phyloP scores from a whole-genome alignment of 371 early-diverging fungal species.

The Mucor racemosus region DNA sequence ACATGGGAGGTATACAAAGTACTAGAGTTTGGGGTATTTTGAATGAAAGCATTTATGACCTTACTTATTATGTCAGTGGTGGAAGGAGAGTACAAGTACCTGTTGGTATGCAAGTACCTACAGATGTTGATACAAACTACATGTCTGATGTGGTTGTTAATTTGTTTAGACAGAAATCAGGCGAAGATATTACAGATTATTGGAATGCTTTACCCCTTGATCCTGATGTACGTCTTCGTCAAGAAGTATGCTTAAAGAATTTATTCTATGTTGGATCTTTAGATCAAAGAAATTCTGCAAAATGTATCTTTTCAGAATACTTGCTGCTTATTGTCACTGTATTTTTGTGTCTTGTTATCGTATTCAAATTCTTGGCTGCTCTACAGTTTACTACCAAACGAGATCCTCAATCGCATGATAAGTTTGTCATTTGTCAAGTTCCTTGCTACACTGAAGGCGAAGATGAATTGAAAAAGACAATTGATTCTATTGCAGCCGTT shows the following conservation, averaged over 20 bases:
- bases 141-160: conserved; percentile 56
- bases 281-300: conserved; percentile 78
- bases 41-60: conserved; percentile 63
- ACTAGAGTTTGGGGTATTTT: conserved; percentile 55
- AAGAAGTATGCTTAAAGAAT: conserved; percentile 70
- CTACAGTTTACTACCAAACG: conserved; percentile 72
- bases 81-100: conserved; percentile 33
- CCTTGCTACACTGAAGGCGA: conserved; percentile 87
- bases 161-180: conserved; percentile 62
- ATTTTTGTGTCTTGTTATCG: conserved; percentile 79
- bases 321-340: conserved; percentile 77
- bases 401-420: conserved; percentile 85
- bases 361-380: conserved; percentile 91
- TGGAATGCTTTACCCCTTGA: conserved; percentile 53
- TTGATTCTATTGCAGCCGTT: conserved; percentile 72
- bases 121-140: conserved; percentile 40
- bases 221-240: conserved; percentile 32
- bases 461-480: conserved; percentile 71
- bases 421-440: conserved; percentile 91
- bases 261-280: conserved; percentile 83
- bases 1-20: conserved; percentile 24
- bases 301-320: conserved; percentile 86
- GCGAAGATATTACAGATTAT: conserved; percentile 63
- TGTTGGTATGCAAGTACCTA: conserved; percentile 20
- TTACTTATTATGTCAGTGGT: conserved; percentile 57